Evolutionary conservation across 176 grass and related monocot genomes (phyloP), one percentile per base, ranked within the genome.

Genomic region (Canna indica): DNA sequence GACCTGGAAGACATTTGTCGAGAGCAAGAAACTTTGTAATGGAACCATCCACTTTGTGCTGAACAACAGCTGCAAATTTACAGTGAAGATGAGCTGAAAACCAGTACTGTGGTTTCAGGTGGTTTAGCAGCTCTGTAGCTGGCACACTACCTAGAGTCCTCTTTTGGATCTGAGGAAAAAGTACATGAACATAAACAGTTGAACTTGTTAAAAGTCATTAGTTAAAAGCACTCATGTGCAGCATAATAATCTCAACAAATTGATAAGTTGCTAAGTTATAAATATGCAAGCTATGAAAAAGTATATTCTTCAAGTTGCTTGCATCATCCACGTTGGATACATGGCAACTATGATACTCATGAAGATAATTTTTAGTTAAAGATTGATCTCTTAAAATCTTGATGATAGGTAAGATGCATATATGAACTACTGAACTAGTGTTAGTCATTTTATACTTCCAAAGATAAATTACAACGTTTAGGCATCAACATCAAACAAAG

Each of bases 41-140:
- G 71, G 88, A 84, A 65, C 86, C 88, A 79, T 76, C 67, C 50
- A 83, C 69, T 44, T 86, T 84, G 65, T 87, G 88, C 52, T 87
- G 83, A 79, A 97, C 87, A 36, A 85, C 67, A 53, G 93, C 88
- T 5, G 93, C 75, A 77, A 97, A 92, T 11, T 69, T 79, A 66
- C 86, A 90, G 38, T 92, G 93, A 57, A 92, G 71, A 71, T 97
- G 88, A 16, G 86, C 81, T 12, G 93, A 77, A 80, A 97, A 97
- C 88, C 88, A 97, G 57, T 81, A 90, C 9, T 65, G 81, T n/a
- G 88, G 88, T 85, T 75, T 88, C 69, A 90, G 71, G 75, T 83
- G 88, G 77, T 89, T 82, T 31, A 90, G 67, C 66, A 97, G 72
- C 83, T 83, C 63, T 72, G 93, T 86, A 84, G 93, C 93, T 79